Evolutionary conservation across 2,329 filamentous ascomycete genomes (phyloP).

Genomic region (Colletotrichum camelliae): DNA sequence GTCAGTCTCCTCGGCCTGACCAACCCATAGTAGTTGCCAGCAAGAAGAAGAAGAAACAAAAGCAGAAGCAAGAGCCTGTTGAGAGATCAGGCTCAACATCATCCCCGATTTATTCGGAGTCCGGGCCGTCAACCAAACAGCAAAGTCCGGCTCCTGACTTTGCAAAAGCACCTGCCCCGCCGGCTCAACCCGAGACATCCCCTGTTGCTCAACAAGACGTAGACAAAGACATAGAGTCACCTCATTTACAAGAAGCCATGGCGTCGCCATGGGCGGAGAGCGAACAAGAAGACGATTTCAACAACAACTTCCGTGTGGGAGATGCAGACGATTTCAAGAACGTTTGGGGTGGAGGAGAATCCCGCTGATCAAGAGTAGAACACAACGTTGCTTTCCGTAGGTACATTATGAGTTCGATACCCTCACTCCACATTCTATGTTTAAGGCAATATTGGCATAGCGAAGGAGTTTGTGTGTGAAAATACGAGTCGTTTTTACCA

Average conservation of each 20-base stretch:
- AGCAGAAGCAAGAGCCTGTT: slow-evolving; percentile 12
- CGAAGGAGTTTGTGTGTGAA: slow-evolving; percentile 28
- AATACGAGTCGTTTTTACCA: not conserved
- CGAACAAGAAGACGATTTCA: slow-evolving; percentile 10
- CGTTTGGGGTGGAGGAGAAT: slow-evolving; percentile 41
- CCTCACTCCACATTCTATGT: slow-evolving; percentile 19
- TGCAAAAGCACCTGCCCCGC: not conserved
- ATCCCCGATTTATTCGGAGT: not conserved
- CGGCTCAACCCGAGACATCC: not conserved
- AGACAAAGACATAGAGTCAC: not conserved
- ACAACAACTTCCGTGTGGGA: slow-evolving; percentile 26
- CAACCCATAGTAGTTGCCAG: slow-evolving; percentile 8
- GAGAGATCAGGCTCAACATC: not conserved
- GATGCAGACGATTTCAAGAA: slow-evolving; percentile 51
- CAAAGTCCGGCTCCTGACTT: not conserved
- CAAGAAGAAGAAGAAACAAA: slow-evolving; percentile 20
- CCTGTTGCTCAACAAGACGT: not conserved
- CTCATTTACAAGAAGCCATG: slow-evolving; percentile 2
- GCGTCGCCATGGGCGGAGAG: slow-evolving; percentile 21
- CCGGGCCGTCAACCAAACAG: not conserved
- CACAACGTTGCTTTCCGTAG: not conserved
- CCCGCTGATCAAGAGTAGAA: not conserved
- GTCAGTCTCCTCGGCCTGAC: not conserved
- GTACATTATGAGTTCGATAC: slow-evolving; percentile 13
- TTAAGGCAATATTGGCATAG: slow-evolving; percentile 26